These are phyloP conservation scores for Raffaelea albimanens DNA, from an alignment of 2,329 filamentous ascomycete genomes.

Conservation along the genomic window DNA sequence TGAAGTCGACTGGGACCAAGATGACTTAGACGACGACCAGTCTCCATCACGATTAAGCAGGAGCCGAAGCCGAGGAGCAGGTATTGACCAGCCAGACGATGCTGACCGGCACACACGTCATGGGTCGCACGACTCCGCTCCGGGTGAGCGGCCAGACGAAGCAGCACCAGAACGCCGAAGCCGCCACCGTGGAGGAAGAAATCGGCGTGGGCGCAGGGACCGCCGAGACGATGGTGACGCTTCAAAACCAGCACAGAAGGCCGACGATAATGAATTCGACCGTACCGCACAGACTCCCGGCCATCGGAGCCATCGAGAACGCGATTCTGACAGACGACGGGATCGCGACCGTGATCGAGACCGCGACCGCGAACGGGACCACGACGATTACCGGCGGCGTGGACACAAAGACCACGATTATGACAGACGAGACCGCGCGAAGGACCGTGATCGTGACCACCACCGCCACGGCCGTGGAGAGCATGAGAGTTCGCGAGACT, in stretches of 20 bases:
- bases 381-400: not conserved
- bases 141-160: not conserved
- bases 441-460: not conserved
- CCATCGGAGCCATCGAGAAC: not conserved
- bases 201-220: not conserved
- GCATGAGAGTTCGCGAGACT: not conserved
- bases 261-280: not conserved
- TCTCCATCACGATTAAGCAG: not conserved
- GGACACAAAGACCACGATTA: too few species aligned
- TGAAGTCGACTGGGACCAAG: conserved; percentile 25
- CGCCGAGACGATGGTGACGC: not conserved
- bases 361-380: conserved; percentile 8
- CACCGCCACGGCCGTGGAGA: not conserved
- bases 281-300: not conserved
- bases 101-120: not conserved
- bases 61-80: not conserved
- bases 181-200: not conserved
- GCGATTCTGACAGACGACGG: not conserved
- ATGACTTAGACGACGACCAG: conserved; percentile 8
- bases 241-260: not conserved
- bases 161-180: not conserved
- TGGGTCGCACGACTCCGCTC: not conserved
- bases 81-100: not conserved
- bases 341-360: conserved; percentile 1
- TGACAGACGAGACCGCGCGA: conserved; percentile 15